Evolutionary conservation across 495 filamentous ascomycete genomes (phyloP).

Genomic region (Podospora anserina): DNA sequence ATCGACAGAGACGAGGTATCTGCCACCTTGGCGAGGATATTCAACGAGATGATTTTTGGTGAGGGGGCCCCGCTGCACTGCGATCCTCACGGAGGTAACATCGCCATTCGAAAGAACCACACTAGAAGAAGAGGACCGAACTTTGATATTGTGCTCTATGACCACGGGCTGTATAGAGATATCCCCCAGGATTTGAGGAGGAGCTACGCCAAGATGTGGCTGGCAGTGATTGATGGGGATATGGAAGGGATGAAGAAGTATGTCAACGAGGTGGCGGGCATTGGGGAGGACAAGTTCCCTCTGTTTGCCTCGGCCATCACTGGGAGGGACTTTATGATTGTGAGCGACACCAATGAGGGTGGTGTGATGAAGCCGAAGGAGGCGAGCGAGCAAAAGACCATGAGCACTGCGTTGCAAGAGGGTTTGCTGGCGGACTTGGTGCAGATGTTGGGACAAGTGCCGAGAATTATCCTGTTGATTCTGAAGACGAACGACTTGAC

Average conservation of each 20-base stretch:
- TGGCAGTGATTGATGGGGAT: conserved; percentile 88
- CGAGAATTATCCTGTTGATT: conserved; percentile 87
- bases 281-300: conserved; percentile 89
- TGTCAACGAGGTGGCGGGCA: conserved; percentile 80
- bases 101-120: conserved; percentile 77
- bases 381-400: conserved; percentile 71
- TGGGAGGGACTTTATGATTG: conserved; percentile 78
- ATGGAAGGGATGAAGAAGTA: conserved; percentile 81
- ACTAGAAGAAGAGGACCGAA: conserved; percentile 52
- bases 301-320: conserved; percentile 97
- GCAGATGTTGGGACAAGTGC: conserved; percentile 82
- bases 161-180: conserved; percentile 94
- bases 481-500: conserved; percentile 98
- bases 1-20: conserved; percentile 97
- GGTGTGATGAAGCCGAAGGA: conserved; percentile 56
- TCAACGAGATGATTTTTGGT: conserved; percentile 99
- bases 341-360: conserved; percentile 42
- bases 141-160: conserved; percentile 97
- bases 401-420: conserved; percentile 77
- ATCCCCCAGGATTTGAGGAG: conserved; percentile 75
- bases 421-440: conserved; percentile 86
- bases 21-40: conserved; percentile 83
- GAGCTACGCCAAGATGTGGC: conserved; percentile 95
- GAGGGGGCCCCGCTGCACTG: conserved; percentile 87
- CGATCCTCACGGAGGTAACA: conserved; percentile 96